Evolutionary conservation across 2,329 filamentous ascomycete species (phyloP).

Genomic region (Microcyclosporella mali): DNA sequence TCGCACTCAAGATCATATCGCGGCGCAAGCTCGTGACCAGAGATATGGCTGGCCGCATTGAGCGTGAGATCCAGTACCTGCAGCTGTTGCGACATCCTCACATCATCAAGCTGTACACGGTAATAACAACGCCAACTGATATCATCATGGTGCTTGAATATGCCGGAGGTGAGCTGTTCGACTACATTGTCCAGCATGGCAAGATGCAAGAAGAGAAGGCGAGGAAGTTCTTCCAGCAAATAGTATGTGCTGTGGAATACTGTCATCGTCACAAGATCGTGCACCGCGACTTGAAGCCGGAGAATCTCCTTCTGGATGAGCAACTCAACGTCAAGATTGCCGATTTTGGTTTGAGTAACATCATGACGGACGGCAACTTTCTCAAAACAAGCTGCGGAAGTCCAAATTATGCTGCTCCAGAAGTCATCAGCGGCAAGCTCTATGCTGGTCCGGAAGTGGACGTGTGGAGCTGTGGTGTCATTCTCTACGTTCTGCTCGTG

Average conservation of each 20-base stretch:
- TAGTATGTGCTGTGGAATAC: constrained; percentile 97
- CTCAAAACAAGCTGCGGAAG: constrained; percentile 97
- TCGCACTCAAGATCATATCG: constrained; percentile 95
- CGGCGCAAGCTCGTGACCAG: constrained; percentile 92
- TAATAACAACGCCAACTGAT: constrained; percentile 88
- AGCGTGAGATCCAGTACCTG: constrained; percentile 96
- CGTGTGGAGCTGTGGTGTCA: constrained; percentile 81
- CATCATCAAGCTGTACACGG: constrained; percentile 97
- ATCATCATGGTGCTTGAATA: constrained; percentile 99
- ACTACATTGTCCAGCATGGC: constrained; percentile 94
- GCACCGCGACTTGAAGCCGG: constrained; percentile 92
- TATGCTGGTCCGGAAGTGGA: constrained; percentile 97
- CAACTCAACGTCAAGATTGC: constrained; percentile 98
- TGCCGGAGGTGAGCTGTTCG: constrained; percentile 91
- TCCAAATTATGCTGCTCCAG: constrained; percentile 94
- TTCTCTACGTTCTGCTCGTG: constrained; percentile 60
- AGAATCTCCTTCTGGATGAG: constrained; percentile 91
- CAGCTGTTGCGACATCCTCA: constrained; percentile 93
- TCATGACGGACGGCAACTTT: constrained; percentile 99
- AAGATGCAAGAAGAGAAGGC: constrained; percentile 86
- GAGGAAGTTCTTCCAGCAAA: constrained; percentile 98
- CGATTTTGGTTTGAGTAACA: constrained; percentile 97
- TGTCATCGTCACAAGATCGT: constrained; percentile 99
- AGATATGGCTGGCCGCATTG: constrained; percentile 96
- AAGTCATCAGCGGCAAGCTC: constrained; percentile 95